Evolutionary conservation across 2,329 filamentous ascomycete species (phyloP).

Genomic region (Nemania abortiva): DNA sequence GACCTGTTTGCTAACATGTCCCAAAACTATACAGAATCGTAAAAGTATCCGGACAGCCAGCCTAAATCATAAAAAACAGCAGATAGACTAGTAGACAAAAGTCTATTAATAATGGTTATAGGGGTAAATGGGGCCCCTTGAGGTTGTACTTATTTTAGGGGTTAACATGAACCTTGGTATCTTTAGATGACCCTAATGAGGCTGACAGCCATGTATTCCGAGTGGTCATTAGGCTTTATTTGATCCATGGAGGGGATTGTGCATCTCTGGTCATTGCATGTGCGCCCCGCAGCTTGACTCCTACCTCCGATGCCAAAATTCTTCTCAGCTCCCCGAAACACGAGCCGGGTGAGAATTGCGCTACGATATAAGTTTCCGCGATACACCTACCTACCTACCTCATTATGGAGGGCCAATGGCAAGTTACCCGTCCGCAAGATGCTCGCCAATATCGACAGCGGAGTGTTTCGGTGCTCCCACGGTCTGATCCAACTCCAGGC

Average conservation of each 20-base stretch:
- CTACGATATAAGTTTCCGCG: conserved; percentile 6
- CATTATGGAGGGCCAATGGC: conserved; percentile 20
- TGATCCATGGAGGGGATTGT: conserved; percentile 3
- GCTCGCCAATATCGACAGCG: conserved; percentile 27
- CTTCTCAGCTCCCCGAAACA: not conserved
- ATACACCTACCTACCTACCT: conserved; percentile 10
- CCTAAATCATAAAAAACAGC: no score
- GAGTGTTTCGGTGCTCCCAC: conserved; percentile 28
- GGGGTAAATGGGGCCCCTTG: no score
- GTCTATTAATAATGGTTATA: no score
- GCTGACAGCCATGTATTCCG: conserved; percentile 1
- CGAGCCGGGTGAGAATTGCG: not conserved
- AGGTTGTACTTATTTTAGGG: no score
- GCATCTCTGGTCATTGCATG: conserved; percentile 8
- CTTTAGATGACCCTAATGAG: not conserved
- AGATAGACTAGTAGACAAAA: no score
- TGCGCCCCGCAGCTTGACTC: conserved; percentile 3
- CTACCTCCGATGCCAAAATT: conserved; percentile 4
- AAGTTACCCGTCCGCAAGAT: conserved; percentile 26
- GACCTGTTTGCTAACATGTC: no score
- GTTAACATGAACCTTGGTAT: no score
- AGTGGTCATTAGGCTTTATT: not conserved
- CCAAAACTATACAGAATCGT: no score
- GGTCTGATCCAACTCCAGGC: conserved; percentile 6
- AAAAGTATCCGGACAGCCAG: no score